Evolutionary conservation across 2,329 filamentous ascomycete species (phyloP).

Genomic region (Talaromyces sp.): DNA sequence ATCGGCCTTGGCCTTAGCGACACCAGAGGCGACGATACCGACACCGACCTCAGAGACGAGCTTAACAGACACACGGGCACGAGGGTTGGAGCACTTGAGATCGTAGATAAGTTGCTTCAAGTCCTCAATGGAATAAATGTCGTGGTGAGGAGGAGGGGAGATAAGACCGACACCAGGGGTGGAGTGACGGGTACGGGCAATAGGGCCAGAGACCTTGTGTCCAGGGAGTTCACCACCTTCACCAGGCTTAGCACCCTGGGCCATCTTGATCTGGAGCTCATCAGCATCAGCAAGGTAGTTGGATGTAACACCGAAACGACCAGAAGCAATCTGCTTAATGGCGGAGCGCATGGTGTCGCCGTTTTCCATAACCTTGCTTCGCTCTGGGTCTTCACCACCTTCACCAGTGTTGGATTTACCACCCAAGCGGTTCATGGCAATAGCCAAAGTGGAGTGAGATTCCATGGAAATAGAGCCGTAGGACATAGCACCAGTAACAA

Average conservation of each 20-base stretch:
- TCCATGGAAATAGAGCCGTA: constrained; percentile 99
- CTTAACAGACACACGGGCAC: constrained; percentile 91
- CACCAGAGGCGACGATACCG: constrained; percentile 94
- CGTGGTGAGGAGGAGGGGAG: constrained; percentile 92
- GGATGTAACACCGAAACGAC: constrained; percentile 92
- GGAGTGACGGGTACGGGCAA: constrained; percentile 90
- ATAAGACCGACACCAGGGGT: constrained; percentile 95
- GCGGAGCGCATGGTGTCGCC: constrained; percentile 96
- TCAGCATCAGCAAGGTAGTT: constrained; percentile 93
- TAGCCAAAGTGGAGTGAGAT: constrained; percentile 89
- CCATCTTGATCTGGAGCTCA: constrained; percentile 99
- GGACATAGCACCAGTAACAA: constrained; percentile 97
- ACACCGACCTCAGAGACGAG: constrained; percentile 96
- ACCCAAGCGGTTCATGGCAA: constrained; percentile 94
- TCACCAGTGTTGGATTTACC: constrained; percentile 98
- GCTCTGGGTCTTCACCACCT: constrained; percentile 92
- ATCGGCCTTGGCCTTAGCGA: constrained; percentile 94
- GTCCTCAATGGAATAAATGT: constrained; percentile 98
- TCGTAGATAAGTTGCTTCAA: constrained; percentile 97
- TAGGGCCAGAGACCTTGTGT: constrained; percentile 92
- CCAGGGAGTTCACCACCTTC: constrained; percentile 96
- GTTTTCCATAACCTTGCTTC: constrained; percentile 79
- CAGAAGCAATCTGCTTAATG: constrained; percentile 96
- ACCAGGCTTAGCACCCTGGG: constrained; percentile 94
- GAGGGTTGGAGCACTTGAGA: constrained; percentile 91